Percentiles rank a stretch among this genome's conserved stretches.
Evolutionary conservation across 2,329 filamentous ascomycete species (phyloP).

Genomic region (Neofusicoccum laricinum): DNA sequence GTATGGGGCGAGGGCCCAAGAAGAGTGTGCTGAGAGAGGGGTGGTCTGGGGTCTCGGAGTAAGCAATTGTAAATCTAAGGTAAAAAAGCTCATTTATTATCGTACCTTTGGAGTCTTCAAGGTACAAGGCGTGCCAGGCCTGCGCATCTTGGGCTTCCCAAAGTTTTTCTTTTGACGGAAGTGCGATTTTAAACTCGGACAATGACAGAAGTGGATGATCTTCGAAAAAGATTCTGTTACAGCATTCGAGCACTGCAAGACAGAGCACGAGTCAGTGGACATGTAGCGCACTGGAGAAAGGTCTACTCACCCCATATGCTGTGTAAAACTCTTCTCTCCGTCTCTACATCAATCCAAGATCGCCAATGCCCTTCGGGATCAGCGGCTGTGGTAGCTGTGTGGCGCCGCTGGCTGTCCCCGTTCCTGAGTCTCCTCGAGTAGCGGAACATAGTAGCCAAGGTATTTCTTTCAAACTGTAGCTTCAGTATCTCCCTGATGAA

Average conservation of each 20-base stretch:
- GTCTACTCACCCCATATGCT: background rate
- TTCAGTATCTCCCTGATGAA: background rate
- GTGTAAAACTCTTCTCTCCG: background rate
- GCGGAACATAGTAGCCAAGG: background rate
- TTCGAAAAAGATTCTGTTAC: background rate
- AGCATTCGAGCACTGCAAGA: background rate
- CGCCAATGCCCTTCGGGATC: background rate
- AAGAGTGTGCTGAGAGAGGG: background rate
- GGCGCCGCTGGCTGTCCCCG: no score
- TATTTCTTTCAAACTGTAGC: background rate
- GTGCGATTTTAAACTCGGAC: background rate
- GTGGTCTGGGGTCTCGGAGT: background rate
- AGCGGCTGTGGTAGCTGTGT: background rate
- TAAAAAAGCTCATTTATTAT: background rate
- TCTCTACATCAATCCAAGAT: background rate
- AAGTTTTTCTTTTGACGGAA: background rate
- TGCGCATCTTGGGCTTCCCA: background rate
- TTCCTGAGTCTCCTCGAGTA: background rate
- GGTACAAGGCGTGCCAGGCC: background rate
- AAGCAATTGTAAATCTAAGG: background rate
- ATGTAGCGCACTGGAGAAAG: background rate
- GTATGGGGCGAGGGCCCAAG: background rate
- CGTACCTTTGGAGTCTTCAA: background rate
- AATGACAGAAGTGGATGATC: background rate
- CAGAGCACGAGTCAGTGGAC: background rate